phyloP scores from a whole-genome alignment of 176 grass and related monocot species.

The Sorghum bicolor region DNA sequence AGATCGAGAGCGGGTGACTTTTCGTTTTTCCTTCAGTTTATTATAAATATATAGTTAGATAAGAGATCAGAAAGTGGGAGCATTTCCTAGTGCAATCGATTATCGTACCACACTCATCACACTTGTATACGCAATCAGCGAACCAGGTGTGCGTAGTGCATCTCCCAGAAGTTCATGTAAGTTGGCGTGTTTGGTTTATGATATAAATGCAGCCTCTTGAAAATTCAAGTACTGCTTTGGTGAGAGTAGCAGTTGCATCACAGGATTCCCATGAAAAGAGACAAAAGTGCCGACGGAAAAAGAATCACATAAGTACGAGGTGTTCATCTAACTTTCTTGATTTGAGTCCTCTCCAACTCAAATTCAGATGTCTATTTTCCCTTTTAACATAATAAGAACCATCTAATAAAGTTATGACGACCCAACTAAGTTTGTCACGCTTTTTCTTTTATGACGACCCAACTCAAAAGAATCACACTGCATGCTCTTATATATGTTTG shows the following conservation, averaged over 20 bases:
- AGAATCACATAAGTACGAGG: background rate
- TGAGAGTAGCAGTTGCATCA: conserved; percentile 18
- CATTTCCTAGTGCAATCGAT: background rate
- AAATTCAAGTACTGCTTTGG: background rate
- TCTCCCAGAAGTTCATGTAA: background rate
- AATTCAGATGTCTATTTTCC: background rate
- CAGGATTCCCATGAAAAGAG: conserved; percentile 10
- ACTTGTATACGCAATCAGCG: background rate
- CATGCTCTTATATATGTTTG: background rate
- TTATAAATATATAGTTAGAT: background rate
- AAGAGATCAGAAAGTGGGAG: background rate
- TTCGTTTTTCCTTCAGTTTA: background rate
- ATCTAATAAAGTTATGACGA: too few species aligned
- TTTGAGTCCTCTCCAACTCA: background rate
- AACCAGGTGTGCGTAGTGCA: too few species aligned
- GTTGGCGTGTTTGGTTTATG: background rate
- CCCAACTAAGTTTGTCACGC: background rate
- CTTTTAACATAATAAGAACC: background rate
- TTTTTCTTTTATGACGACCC: background rate
- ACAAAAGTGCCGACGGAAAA: background rate
- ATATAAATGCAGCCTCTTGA: background rate
- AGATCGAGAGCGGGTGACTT: background rate
- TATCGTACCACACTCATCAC: background rate
- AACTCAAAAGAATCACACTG: too few species aligned
- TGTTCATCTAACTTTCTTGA: background rate